These are phyloP conservation scores for Abrus precatorius DNA, from an alignment of 306 rosid species.

Conservation along the genomic window DNA sequence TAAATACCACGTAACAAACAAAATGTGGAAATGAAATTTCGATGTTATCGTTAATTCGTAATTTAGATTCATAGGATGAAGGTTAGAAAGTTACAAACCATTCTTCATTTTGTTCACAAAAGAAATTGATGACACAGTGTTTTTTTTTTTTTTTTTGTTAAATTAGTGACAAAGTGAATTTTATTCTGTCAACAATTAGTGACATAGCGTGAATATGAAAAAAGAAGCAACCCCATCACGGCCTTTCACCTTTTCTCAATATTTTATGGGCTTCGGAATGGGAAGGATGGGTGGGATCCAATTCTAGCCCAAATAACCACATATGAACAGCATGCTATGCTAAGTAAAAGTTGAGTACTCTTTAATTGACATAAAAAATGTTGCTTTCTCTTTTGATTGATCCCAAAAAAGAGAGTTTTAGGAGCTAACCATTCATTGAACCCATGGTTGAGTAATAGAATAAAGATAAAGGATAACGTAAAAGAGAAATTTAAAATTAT, in stretches of 20 bases:
- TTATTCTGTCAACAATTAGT: neutral
- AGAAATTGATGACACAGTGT: neutral
- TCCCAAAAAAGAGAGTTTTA: too few relatives aligned
- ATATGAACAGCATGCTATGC: neutral
- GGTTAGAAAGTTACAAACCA: neutral
- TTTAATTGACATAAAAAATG: too few relatives aligned
- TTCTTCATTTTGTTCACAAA: neutral
- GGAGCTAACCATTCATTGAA: neutral
- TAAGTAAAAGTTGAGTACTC: neutral
- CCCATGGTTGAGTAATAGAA: neutral
- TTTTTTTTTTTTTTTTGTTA: too few relatives aligned
- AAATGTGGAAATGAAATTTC: neutral
- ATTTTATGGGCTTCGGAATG: neutral
- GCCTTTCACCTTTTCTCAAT: neutral
- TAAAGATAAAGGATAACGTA: neutral
- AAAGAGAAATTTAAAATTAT: constrained; percentile 37
- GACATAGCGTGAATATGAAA: neutral
- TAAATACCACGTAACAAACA: neutral
- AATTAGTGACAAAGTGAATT: too few relatives aligned
- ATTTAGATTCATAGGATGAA: neutral
- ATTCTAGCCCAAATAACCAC: neutral
- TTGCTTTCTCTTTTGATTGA: neutral
- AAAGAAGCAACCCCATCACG: neutral
- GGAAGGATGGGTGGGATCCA: neutral
- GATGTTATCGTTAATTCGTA: neutral